Conservation (phyloP, 192 early-diverging fungal genomes). For the Chytriomyces hyalinus region DNA sequence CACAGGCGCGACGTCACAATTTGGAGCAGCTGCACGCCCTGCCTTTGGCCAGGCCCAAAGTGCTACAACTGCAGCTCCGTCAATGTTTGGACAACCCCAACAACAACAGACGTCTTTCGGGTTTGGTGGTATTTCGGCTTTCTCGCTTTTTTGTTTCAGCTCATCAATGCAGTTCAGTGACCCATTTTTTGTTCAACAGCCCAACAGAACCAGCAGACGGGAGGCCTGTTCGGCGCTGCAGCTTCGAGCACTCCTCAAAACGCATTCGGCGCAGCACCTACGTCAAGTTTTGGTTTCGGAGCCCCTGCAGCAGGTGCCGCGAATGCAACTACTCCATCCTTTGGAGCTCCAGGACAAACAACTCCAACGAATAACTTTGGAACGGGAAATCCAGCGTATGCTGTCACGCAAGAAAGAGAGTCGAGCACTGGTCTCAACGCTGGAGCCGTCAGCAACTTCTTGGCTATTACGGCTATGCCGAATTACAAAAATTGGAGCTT, state of each 20-base stretch:
- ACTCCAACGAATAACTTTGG: constrained; percentile 49
- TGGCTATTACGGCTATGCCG: constrained; percentile 82
- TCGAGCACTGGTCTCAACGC: constrained; percentile 51
- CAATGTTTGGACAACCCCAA: constrained; percentile 32
- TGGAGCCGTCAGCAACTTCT: constrained; percentile 59
- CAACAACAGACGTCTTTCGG: constrained; percentile 13
- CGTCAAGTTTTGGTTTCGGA: constrained; percentile 41
- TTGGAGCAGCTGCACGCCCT: background rate
- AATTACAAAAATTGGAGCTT: constrained; percentile 82
- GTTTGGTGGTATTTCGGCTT: constrained; percentile 23
- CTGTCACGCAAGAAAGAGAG: constrained; percentile 52
- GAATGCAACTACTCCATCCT: constrained; percentile 47
- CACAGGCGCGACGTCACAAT: constrained; percentile 10
- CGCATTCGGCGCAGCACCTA: constrained; percentile 41
- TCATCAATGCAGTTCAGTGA: background rate
- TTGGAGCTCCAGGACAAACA: constrained; percentile 49
- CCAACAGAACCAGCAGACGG: constrained; percentile 30
- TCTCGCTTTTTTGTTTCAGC: background rate
- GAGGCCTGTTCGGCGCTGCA: constrained; percentile 38
- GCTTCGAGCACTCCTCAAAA: constrained; percentile 39
- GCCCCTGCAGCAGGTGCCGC: constrained; percentile 37
- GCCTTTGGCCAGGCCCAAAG: constrained; percentile 30
- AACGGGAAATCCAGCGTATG: constrained; percentile 53
- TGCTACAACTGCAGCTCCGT: constrained; percentile 26
- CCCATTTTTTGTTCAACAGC: constrained; percentile 21